Percentiles rank a stretch among this genome's conserved stretches.
Evolutionary conservation across 306 rosid species (phyloP).

Genomic region (Begonia fuchsioides): DNA sequence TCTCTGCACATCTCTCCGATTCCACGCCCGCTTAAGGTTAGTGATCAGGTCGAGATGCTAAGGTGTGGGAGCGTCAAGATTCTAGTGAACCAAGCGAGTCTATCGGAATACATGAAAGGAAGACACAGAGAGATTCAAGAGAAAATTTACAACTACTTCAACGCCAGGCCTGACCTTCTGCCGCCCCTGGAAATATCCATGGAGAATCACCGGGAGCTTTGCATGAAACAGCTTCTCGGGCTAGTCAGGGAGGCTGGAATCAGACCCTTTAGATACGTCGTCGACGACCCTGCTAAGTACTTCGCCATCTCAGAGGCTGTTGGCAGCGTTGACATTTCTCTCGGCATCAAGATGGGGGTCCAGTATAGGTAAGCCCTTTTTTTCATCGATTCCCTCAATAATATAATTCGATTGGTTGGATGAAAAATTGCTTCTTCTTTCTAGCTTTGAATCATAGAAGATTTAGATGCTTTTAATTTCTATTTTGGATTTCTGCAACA

Average conservation of each 20-base stretch:
- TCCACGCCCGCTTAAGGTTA: neutral
- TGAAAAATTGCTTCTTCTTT: too few relatives aligned
- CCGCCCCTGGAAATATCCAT: conserved; percentile 72
- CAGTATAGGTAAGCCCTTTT: conserved; percentile 49
- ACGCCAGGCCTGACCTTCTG: conserved; percentile 55
- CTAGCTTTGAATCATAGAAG: too few relatives aligned
- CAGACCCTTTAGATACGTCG: conserved; percentile 39
- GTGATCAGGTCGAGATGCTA: conserved; percentile 12
- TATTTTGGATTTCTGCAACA: too few relatives aligned
- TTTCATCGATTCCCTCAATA: neutral
- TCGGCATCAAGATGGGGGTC: conserved; percentile 85
- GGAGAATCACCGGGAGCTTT: conserved; percentile 57
- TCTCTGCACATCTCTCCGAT: conserved; percentile 42
- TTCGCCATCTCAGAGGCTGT: conserved; percentile 73
- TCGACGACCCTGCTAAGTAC: conserved; percentile 51
- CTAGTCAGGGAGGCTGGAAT: conserved; percentile 68
- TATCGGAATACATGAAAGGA: conserved; percentile 43
- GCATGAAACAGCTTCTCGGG: conserved; percentile 65
- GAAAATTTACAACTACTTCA: conserved; percentile 40
- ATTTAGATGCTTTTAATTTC: too few relatives aligned
- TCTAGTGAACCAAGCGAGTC: conserved; percentile 19
- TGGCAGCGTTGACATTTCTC: conserved; percentile 77
- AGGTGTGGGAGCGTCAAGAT: conserved; percentile 38
- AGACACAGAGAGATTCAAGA: conserved; percentile 64
- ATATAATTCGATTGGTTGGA: too few relatives aligned